phyloP scores from a whole-genome alignment of 2,329 filamentous ascomycete species.

The Stagonosporopsis tanaceti region DNA sequence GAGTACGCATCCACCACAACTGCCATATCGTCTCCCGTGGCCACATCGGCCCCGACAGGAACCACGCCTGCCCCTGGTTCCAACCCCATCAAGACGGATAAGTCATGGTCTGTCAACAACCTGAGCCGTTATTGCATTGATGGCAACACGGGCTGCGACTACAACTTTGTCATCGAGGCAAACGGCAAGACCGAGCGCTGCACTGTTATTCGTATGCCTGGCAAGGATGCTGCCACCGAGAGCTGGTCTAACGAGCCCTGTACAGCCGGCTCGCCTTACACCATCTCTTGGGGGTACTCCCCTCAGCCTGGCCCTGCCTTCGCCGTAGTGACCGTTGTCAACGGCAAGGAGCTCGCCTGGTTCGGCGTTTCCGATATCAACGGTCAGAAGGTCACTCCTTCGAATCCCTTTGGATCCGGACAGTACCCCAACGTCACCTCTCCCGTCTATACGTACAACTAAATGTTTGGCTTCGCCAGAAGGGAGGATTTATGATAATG shows the following conservation, averaged over 20 bases:
- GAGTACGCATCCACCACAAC: constrained; percentile 12
- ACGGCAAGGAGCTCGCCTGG: constrained; percentile 25
- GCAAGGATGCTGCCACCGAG: constrained; percentile 23
- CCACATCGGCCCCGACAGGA: not conserved
- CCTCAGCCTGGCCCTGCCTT: constrained; percentile 21
- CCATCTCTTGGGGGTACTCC: constrained; percentile 25
- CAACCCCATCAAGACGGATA: constrained; percentile 19
- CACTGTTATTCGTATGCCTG: constrained; percentile 26
- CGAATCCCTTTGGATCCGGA: constrained; percentile 25
- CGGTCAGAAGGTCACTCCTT: constrained; percentile 19
- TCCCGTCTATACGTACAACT: constrained; percentile 22
- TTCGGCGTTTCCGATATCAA: constrained; percentile 27
- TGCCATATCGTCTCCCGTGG: not conserved
- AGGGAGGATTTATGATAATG: not conserved
- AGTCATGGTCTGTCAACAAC: constrained; percentile 24
- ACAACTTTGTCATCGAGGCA: constrained; percentile 25
- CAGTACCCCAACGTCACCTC: constrained; percentile 16
- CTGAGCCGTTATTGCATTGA: constrained; percentile 24
- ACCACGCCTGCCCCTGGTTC: constrained; percentile 11
- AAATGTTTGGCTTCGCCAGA: not conserved
- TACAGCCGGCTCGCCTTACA: constrained; percentile 15
- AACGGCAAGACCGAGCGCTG: constrained; percentile 24
- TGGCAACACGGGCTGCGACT: constrained; percentile 27
- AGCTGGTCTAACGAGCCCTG: constrained; percentile 25
- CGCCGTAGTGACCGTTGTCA: constrained; percentile 23